phyloP scores from a whole-genome alignment of 768 basidiomycete genomes.

The Tephrocybe rancida region DNA sequence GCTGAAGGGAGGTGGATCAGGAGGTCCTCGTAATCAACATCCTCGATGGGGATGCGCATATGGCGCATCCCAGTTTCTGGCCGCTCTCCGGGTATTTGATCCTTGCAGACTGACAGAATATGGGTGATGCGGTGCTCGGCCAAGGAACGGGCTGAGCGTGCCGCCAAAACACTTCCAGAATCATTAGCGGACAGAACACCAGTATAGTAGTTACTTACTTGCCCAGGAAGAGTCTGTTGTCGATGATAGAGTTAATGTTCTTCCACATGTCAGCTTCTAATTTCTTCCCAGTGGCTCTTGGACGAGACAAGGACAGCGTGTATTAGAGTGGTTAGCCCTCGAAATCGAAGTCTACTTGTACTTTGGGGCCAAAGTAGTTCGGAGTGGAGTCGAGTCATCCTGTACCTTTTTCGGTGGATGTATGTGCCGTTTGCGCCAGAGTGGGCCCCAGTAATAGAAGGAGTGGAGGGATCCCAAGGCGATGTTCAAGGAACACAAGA shows the following conservation, averaged over 20 bases:
- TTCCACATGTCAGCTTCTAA: constrained; percentile 53
- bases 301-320: constrained; percentile 16
- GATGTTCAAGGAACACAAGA: constrained; percentile 30
- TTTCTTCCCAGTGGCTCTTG: constrained; percentile 15
- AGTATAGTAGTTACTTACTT: constrained; percentile 53
- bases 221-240: constrained; percentile 68
- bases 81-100: constrained; percentile 69
- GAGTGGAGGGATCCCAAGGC: constrained; percentile 26
- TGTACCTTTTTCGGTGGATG: constrained; percentile 28
- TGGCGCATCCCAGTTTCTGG: constrained; percentile 72
- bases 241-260: constrained; percentile 69
- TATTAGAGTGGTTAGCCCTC: constrained; percentile 8
- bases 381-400: constrained; percentile 20
- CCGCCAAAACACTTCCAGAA: constrained; percentile 61
- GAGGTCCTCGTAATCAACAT: constrained; percentile 70
- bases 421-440: constrained; percentile 26
- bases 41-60: constrained; percentile 70
- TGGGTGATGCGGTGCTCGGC: constrained; percentile 78
- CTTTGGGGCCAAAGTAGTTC: constrained; percentile 20
- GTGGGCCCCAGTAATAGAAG: constrained; percentile 15
- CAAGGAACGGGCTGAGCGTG: constrained; percentile 69
- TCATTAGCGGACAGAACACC: constrained; percentile 16
- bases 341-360: constrained; percentile 31
- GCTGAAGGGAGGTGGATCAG: constrained; percentile 67
- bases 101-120: constrained; percentile 76